Evolutionary conservation across 352 stramenopile genomes (phyloP).

Genomic region (Phytophthora uliginosa): DNA sequence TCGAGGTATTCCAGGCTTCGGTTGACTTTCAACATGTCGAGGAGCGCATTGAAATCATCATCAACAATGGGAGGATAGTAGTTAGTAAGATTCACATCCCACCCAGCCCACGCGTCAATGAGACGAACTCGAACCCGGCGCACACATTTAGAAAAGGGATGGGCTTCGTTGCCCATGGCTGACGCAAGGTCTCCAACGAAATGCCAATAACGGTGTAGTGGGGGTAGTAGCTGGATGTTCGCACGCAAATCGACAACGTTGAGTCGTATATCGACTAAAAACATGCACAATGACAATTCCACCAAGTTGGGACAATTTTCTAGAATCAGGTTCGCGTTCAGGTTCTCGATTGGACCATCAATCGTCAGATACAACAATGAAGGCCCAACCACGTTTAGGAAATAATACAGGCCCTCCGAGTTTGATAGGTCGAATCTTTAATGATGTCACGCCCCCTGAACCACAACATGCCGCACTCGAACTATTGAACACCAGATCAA

Average conservation of each 20-base stretch:
- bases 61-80: background rate
- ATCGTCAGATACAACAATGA: background rate
- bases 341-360: background rate
- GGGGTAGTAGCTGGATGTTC: background rate
- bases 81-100: background rate
- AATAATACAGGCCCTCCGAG: background rate
- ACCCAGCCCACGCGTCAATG: background rate
- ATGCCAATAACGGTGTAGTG: background rate
- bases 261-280: background rate
- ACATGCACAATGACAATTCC: background rate
- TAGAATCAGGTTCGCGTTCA: background rate
- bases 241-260: background rate
- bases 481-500: background rate
- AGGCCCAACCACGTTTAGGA: background rate
- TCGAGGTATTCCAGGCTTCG: conserved; percentile 4
- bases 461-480: background rate
- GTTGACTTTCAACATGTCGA: background rate
- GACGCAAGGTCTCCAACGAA: background rate
- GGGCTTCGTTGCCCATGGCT: background rate
- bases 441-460: background rate
- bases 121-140: background rate
- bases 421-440: background rate
- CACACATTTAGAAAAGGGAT: background rate
- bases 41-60: background rate
- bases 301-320: background rate